Evolutionary conservation across 768 basidiomycete species (phyloP).

Genomic region (Mycena chlorophos): DNA sequence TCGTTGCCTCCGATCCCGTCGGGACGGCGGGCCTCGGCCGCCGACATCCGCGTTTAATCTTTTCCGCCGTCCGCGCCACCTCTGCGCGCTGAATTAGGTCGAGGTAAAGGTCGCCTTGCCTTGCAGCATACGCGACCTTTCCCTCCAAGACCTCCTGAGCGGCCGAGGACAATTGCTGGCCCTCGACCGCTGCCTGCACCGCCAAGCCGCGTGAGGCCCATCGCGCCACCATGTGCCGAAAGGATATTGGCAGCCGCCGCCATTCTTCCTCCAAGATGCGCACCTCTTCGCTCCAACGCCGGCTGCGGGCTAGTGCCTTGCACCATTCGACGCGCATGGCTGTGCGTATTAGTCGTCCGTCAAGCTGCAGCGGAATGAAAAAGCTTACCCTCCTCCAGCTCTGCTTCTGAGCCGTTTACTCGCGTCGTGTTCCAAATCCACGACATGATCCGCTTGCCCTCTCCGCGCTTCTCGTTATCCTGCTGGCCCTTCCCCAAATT

Average conservation of each 20-base stretch:
- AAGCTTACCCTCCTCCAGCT: background rate
- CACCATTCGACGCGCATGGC: constrained; percentile 11
- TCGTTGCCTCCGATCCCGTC: no score
- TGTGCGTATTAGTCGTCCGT: background rate
- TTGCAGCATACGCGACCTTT: background rate
- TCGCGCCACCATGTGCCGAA: constrained; percentile 1
- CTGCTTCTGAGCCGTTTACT: background rate
- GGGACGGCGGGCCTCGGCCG: no score
- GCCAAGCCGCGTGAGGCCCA: background rate
- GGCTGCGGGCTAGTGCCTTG: background rate
- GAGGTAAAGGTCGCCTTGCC: background rate
- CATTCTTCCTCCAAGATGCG: constrained; percentile 9
- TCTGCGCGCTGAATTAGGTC: background rate
- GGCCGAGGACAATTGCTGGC: no score
- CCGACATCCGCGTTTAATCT: background rate
- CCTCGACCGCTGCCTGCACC: background rate
- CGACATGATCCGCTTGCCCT: background rate
- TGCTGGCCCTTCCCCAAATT: background rate
- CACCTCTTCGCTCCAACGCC: constrained; percentile 11
- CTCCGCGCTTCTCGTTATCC: background rate
- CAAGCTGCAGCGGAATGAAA: background rate
- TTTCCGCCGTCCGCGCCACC: background rate
- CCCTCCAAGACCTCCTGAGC: background rate
- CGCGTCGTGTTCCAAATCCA: background rate
- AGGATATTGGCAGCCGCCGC: background rate